Percentiles rank a stretch among this genome's conserved stretches.
Conservation (phyloP, 345 rosid species). For the Salix caprea region DNA sequence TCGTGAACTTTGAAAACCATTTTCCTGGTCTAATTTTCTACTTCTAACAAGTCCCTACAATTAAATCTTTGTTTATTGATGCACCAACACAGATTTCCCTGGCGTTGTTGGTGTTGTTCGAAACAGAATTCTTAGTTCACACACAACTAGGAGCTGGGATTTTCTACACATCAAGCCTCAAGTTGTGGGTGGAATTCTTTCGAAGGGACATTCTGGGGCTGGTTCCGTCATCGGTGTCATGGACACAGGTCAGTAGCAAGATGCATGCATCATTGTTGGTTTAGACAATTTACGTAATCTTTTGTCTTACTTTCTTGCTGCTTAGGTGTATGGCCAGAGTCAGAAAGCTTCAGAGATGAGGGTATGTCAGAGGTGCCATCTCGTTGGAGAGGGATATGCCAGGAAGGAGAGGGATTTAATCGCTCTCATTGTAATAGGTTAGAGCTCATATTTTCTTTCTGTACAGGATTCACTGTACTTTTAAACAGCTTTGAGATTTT, state of each 20-base stretch:
- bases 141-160: slow-evolving; percentile 67
- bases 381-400: slow-evolving; percentile 33
- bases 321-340: slow-evolving; percentile 39
- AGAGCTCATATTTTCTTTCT: not conserved
- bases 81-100: not conserved
- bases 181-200: slow-evolving; percentile 32
- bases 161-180: slow-evolving; percentile 47
- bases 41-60: not conserved
- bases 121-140: slow-evolving; percentile 45
- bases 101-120: slow-evolving; percentile 40
- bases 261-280: not conserved
- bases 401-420: not conserved
- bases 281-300: not conserved
- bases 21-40: not conserved
- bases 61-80: not conserved
- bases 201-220: slow-evolving; percentile 49
- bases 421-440: not conserved
- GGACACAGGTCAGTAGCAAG: slow-evolving; percentile 36
- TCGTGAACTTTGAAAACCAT: not conserved
- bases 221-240: slow-evolving; percentile 58
- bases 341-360: slow-evolving; percentile 27
- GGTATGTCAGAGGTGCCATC: slow-evolving; percentile 39
- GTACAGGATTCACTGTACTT: not conserved
- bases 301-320: not conserved
- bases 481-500: not conserved